A percentile compares a stretch with the other conserved stretches of the same genome.
Conservation (phyloP, 768 basidiomycete genomes). For the Neoboletus brunneissimus region DNA sequence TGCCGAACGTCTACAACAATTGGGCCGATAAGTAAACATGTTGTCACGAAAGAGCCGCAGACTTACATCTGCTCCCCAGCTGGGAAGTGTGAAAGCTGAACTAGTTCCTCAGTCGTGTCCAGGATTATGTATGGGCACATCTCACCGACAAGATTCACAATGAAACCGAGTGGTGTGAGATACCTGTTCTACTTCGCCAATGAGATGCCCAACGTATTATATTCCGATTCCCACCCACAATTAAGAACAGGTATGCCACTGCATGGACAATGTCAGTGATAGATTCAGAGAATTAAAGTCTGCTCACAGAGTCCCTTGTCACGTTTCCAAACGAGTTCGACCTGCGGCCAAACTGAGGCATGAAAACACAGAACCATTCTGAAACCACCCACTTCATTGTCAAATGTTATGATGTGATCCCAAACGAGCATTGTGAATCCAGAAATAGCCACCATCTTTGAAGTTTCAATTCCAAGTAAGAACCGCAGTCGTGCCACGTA, state of each 20-base stretch:
- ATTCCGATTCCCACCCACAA: constrained; percentile 26
- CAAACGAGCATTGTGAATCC: constrained; percentile 52
- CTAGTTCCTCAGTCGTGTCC: neutral
- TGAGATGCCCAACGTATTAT: neutral
- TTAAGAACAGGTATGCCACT: constrained; percentile 38
- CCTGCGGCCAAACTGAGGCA: constrained; percentile 16
- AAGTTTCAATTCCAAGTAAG: neutral
- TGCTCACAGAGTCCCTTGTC: constrained; percentile 34
- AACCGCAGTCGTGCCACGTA: neutral
- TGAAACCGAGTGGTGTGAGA: constrained; percentile 59
- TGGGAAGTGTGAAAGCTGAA: constrained; percentile 16
- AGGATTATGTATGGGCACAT: neutral
- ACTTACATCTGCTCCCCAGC: constrained; percentile 15
- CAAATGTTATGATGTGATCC: constrained; percentile 41
- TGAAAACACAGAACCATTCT: neutral
- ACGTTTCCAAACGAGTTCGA: constrained; percentile 39
- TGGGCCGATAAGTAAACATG: neutral
- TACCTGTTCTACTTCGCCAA: constrained; percentile 53
- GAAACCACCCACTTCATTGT: constrained; percentile 33
- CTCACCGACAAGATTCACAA: constrained; percentile 48
- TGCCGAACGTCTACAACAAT: constrained; percentile 13
- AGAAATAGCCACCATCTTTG: constrained; percentile 50
- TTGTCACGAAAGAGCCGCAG: neutral
- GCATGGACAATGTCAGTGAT: neutral
- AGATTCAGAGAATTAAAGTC: neutral